A percentile compares a stretch with the other conserved stretches of the same genome.
phyloP scores from a whole-genome alignment of 225 moss, liverwort and hornwort genomes.

The Antitrichia curtipendula region DNA sequence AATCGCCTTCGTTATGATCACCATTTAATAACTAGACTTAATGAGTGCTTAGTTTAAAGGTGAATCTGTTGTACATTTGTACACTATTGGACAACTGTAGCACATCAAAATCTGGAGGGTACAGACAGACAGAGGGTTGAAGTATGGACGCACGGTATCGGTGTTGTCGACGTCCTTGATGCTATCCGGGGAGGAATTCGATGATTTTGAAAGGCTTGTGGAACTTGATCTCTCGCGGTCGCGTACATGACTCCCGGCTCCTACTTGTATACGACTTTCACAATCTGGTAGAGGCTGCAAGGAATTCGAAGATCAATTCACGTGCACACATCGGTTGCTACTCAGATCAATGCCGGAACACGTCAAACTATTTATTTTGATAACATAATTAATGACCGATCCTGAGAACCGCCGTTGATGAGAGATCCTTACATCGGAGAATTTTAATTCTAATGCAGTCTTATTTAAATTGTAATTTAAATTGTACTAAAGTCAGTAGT shows the following conservation, averaged over 20 bases:
- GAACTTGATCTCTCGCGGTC: background rate
- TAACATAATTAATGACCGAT: background rate
- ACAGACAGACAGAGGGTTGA: background rate
- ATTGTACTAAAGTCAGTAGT: background rate
- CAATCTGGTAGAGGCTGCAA: background rate
- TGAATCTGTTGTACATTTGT: background rate
- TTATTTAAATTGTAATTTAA: too few species aligned
- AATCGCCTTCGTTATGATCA: background rate
- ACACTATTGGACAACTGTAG: background rate
- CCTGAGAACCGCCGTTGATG: background rate
- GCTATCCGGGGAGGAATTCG: background rate
- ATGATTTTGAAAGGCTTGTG: background rate
- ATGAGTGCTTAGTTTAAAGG: background rate
- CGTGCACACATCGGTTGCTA: background rate
- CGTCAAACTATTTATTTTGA: background rate
- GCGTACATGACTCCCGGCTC: conserved; percentile 5
- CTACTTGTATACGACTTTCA: background rate
- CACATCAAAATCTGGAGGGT: background rate
- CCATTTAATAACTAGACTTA: background rate
- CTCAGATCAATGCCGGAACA: background rate
- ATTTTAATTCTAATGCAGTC: background rate
- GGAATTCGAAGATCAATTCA: background rate
- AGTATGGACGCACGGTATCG: background rate
- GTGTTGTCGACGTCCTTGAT: background rate
- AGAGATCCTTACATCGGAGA: background rate